Conservation (phyloP, 345 rosid genomes). For the Aethionema arabicum region DNA sequence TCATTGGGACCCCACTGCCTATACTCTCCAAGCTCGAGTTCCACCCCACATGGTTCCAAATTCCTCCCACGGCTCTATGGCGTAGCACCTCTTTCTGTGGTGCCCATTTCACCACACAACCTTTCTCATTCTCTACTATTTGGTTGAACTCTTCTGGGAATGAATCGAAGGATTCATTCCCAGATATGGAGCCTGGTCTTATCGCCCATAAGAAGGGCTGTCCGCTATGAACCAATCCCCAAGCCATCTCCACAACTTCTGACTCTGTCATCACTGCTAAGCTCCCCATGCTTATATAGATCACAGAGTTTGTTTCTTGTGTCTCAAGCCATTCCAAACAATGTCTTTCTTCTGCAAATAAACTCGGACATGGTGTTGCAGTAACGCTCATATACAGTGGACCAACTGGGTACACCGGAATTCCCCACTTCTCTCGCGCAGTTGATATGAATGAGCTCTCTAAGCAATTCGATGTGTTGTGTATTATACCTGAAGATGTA, state of each 20-base stretch:
- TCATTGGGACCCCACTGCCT: slow-evolving; percentile 39
- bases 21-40: slow-evolving; percentile 33
- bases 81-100: slow-evolving; percentile 45
- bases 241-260: slow-evolving; percentile 38
- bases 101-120: slow-evolving; percentile 50
- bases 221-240: slow-evolving; percentile 36
- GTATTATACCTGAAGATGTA: slow-evolving; percentile 34
- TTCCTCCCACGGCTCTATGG: slow-evolving; percentile 42
- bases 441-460: slow-evolving; percentile 26
- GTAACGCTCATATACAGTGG: slow-evolving; percentile 29
- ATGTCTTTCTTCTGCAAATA: slow-evolving; percentile 30
- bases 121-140: slow-evolving; percentile 30
- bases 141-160: slow-evolving; percentile 31
- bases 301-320: slow-evolving; percentile 35
- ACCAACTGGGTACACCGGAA: slow-evolving; percentile 33
- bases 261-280: slow-evolving; percentile 13
- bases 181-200: slow-evolving; percentile 32
- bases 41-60: slow-evolving; percentile 43
- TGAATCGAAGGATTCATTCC: slow-evolving; percentile 4
- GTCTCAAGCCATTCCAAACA: slow-evolving; percentile 42
- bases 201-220: slow-evolving; percentile 45
- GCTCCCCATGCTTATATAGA: slow-evolving; percentile 44
- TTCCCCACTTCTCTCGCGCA: slow-evolving; percentile 14
- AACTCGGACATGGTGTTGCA: slow-evolving; percentile 4
- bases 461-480: slow-evolving; percentile 31